Evolutionary conservation across 2,329 filamentous ascomycete species (phyloP).

Genomic region (Fusarium decemcellulare): DNA sequence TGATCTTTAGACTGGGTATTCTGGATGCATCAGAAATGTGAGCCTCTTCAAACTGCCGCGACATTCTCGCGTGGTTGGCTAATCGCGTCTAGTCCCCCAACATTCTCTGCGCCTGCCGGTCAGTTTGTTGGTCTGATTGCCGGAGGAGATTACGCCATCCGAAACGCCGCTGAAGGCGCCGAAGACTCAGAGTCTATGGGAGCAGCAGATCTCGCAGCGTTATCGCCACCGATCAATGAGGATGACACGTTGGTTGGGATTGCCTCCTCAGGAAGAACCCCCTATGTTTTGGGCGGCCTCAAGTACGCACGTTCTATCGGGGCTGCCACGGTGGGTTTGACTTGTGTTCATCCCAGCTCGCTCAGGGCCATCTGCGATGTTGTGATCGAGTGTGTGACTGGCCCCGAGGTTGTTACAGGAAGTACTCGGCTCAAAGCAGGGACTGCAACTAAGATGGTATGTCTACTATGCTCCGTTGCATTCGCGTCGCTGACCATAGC

Average conservation of each 20-base stretch:
- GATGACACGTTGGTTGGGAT: constrained; percentile 35
- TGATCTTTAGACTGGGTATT: neutral
- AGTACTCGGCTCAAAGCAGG: constrained; percentile 18
- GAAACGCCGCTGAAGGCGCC: constrained; percentile 36
- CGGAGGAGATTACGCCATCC: constrained; percentile 19
- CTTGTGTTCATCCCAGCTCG: constrained; percentile 11
- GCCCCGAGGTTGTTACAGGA: constrained; percentile 11
- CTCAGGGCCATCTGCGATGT: constrained; percentile 6
- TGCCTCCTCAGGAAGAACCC: constrained; percentile 35
- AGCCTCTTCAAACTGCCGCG: neutral
- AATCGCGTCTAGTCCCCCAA: neutral
- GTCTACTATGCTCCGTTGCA: neutral
- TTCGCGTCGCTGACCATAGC: neutral
- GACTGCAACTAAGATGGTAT: constrained; percentile 19
- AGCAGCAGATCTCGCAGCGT: constrained; percentile 11
- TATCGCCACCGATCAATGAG: constrained; percentile 13
- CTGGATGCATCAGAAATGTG: neutral
- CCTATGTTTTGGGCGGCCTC: constrained; percentile 33
- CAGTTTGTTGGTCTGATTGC: neutral
- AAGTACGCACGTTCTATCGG: constrained; percentile 8
- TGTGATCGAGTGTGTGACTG: constrained; percentile 15
- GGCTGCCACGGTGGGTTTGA: constrained; percentile 10
- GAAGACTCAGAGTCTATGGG: constrained; percentile 29
- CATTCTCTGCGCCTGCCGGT: neutral
- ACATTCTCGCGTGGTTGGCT: neutral